A percentile compares a stretch with the other conserved stretches of the same genome.
phyloP scores from a whole-genome alignment of 352 stramenopile genomes.

The Globisporangium uncinulatum region DNA sequence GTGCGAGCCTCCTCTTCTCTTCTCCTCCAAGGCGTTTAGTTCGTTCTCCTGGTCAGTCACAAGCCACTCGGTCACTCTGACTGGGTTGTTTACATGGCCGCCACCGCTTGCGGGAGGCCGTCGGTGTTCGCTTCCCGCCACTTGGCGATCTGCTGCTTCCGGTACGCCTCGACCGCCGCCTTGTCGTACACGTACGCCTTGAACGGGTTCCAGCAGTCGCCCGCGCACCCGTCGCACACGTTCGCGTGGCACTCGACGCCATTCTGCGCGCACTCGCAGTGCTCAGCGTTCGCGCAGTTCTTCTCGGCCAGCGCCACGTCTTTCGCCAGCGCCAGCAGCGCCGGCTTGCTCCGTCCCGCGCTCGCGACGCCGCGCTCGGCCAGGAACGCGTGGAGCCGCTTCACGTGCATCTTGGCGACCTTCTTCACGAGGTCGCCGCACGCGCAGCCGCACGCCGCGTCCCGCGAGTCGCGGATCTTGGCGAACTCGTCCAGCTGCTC shows the following conservation, averaged over 20 bases:
- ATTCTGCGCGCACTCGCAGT: constrained; percentile 76
- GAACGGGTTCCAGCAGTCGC: constrained; percentile 68
- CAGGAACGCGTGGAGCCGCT: constrained; percentile 70
- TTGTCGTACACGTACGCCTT: constrained; percentile 75
- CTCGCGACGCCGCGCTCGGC: constrained; percentile 44
- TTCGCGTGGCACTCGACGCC: constrained; percentile 72
- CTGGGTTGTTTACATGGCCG: constrained; percentile 22
- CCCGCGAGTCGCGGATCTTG: constrained; percentile 75
- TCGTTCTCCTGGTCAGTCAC: neutral
- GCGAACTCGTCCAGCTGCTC: constrained; percentile 82
- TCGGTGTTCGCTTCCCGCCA: constrained; percentile 29
- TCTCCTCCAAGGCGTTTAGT: no score
- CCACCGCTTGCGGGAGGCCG: constrained; percentile 18
- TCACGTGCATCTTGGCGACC: constrained; percentile 81
- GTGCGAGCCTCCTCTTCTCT: neutral
- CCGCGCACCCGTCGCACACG: constrained; percentile 64
- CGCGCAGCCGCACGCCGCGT: constrained; percentile 68
- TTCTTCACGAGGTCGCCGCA: constrained; percentile 82
- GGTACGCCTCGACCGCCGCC: constrained; percentile 59
- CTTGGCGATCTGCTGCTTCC: constrained; percentile 58
- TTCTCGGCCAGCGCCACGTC: constrained; percentile 54
- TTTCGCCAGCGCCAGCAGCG: constrained; percentile 66
- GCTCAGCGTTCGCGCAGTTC: constrained; percentile 56
- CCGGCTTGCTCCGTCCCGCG: constrained; percentile 43
- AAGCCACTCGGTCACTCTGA: neutral